phyloP scores from a whole-genome alignment of 257 asterid species.

The Solanum ossicruentum region DNA sequence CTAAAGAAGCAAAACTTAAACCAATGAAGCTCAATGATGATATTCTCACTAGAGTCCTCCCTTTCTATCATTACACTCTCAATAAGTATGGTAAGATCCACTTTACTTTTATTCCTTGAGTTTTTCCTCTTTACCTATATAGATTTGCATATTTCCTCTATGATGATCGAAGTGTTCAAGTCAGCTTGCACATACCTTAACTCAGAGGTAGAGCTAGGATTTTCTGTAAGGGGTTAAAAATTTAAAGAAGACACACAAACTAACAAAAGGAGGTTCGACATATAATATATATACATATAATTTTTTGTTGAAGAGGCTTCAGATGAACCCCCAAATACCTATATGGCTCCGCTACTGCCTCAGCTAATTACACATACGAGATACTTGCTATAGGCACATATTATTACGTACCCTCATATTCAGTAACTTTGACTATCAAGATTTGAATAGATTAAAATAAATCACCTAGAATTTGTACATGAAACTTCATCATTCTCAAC shows the following conservation, averaged over 20 bases:
- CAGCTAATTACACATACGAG: not conserved
- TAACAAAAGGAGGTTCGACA: no score
- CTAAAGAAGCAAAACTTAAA: slow-evolving; percentile 20
- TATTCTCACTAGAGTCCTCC: slow-evolving; percentile 24
- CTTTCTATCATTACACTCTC: slow-evolving; percentile 25
- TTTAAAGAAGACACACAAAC: no score
- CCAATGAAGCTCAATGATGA: slow-evolving; percentile 32
- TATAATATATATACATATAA: no score
- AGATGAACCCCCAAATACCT: no score
- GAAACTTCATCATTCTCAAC: not conserved
- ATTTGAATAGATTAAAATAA: not conserved
- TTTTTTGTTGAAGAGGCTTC: no score
- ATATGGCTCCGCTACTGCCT: no score
- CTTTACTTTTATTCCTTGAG: not conserved
- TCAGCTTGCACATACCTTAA: not conserved
- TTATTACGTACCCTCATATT: not conserved
- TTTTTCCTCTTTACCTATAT: not conserved
- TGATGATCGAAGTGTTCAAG: not conserved
- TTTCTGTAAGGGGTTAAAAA: no score
- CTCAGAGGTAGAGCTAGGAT: not conserved
- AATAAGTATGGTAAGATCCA: slow-evolving; percentile 23
- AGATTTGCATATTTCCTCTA: not conserved
- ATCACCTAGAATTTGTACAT: not conserved
- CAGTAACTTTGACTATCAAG: not conserved
- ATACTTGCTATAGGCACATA: not conserved